Evolutionary conservation across 2,329 filamentous ascomycete genomes (phyloP), one percentile per base, ranked within the genome.

Genomic region (Stachybotrys elegans): DNA sequence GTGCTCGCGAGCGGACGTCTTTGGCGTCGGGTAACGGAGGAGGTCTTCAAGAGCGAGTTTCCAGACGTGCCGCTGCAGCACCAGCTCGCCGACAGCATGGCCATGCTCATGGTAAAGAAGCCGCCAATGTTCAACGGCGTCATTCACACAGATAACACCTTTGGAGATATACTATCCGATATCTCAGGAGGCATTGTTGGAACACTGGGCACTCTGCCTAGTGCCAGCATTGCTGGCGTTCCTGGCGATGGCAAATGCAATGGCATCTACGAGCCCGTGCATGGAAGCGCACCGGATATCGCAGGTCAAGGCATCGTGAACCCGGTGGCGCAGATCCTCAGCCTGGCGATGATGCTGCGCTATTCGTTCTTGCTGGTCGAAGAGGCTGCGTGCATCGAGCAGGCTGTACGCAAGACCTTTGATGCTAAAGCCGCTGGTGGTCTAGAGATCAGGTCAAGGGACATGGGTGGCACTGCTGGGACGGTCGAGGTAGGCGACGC

Each of bases 321-420:
- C 8, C 35, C 35, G 43, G 74, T 82, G 14, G 92, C 91, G 41
- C 91, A 89, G 43, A 89, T 97, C 51, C 79, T 97, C 35, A 95
- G 90, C 12, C 78, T 95, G 13, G 89, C 89, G 58, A 95, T 97
- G 90, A 88, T 98, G 84, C 78, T 96, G 59, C 85, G 89, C 61
- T 97, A 96, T 75, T 95, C 90, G 13, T 79, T 97, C 47, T 81
- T 83, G 58, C 79, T 91, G 53, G 82, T 86, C 22, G 75, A 81
- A 41, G 84, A 96, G 67, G 86, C 91, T 25, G 76, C 79, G 48
- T 81, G 83, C 40, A 81, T 96, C 50, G 90, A 96, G 70, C 76
- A 83, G 48, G 90, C 91, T 4, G 90, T 95, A 41, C 79, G 80
- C 61, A 79, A 76, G 44, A 85, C 88, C 42, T 85, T 96, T 51